phyloP scores from a whole-genome alignment of 768 basidiomycete species.

The Coprinellus aureogranulatus region DNA sequence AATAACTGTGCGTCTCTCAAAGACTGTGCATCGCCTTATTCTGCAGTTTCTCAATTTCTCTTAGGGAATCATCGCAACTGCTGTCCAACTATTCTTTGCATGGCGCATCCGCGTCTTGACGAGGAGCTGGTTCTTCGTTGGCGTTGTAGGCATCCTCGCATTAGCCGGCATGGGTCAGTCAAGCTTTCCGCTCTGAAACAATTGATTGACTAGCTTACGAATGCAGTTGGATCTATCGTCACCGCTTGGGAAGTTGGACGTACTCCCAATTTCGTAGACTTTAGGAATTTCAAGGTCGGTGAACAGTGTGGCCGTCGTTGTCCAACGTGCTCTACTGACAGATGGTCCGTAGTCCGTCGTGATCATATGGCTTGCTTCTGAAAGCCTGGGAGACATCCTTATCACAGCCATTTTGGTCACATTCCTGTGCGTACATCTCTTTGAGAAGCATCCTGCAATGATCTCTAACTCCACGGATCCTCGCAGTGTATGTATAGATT shows the following conservation, averaged over 20 bases:
- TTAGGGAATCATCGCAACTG: constrained; percentile 45
- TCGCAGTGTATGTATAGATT: no score
- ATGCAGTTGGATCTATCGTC: constrained; percentile 6
- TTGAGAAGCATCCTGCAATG: neutral
- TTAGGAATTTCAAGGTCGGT: constrained; percentile 15
- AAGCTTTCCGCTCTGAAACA: neutral
- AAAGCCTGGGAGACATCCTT: constrained; percentile 11
- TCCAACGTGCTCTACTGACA: no score
- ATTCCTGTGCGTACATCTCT: constrained; percentile 11
- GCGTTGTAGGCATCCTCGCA: constrained; percentile 3
- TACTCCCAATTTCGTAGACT: constrained; percentile 12
- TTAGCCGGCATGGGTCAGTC: constrained; percentile 12
- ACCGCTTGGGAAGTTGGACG: constrained; percentile 12
- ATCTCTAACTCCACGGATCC: no score
- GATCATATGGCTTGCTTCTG: constrained; percentile 14
- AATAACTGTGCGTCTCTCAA: constrained; percentile 33
- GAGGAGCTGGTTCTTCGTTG: constrained; percentile 10
- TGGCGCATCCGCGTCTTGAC: constrained; percentile 30
- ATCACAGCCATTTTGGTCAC: constrained; percentile 17
- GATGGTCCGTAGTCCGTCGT: constrained; percentile 8
- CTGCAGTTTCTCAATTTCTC: no score
- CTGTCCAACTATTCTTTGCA: constrained; percentile 49
- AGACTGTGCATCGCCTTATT: no score
- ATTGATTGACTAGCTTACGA: neutral
- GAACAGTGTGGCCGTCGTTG: neutral